A percentile compares a stretch with the other conserved stretches of the same genome.
Conservation (phyloP, 495 filamentous ascomycete species). For the Penicillium lividum region DNA sequence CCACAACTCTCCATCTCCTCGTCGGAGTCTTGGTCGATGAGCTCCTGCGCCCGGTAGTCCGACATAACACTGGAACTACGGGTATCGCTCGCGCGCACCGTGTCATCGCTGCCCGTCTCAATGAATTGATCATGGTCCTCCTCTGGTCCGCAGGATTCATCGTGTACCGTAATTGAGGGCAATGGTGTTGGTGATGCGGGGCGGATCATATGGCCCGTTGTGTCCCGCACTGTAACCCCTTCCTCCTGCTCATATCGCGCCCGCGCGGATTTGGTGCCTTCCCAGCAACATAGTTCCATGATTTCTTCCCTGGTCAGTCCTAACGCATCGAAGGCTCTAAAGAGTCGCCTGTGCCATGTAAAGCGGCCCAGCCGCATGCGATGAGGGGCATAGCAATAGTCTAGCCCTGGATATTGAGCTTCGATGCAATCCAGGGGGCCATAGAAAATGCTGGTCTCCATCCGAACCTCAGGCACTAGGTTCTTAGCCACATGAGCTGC, state of each 20-base stretch:
- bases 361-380: slow-evolving; percentile 81
- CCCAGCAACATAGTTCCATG: slow-evolving; percentile 79
- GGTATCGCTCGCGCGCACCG: slow-evolving; percentile 24
- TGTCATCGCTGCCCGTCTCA: slow-evolving; percentile 29
- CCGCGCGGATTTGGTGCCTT: slow-evolving; percentile 88
- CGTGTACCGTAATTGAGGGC: slow-evolving; percentile 31
- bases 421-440: slow-evolving; percentile 81
- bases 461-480: slow-evolving; percentile 85
- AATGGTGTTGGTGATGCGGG: slow-evolving; percentile 34
- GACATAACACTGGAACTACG: slow-evolving; percentile 24
- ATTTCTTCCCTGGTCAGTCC: slow-evolving; percentile 78
- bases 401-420: slow-evolving; percentile 87
- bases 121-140: slow-evolving; percentile 32
- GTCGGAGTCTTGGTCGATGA: slow-evolving; percentile 59
- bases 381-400: slow-evolving; percentile 80
- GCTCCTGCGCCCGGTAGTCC: slow-evolving; percentile 33
- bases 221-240: slow-evolving; percentile 71
- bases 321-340: slow-evolving; percentile 78
- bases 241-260: slow-evolving; percentile 81
- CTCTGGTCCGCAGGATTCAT: slow-evolving; percentile 33
- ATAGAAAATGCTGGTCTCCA: slow-evolving; percentile 83
- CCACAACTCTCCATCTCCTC: slow-evolving; percentile 72
- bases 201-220: slow-evolving; percentile 68
- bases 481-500: slow-evolving; percentile 60
- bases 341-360: slow-evolving; percentile 76